Base-by-base conservation (phyloP, 768 basidiomycete genomes). In the Kwoniella botswanensis region DNA sequence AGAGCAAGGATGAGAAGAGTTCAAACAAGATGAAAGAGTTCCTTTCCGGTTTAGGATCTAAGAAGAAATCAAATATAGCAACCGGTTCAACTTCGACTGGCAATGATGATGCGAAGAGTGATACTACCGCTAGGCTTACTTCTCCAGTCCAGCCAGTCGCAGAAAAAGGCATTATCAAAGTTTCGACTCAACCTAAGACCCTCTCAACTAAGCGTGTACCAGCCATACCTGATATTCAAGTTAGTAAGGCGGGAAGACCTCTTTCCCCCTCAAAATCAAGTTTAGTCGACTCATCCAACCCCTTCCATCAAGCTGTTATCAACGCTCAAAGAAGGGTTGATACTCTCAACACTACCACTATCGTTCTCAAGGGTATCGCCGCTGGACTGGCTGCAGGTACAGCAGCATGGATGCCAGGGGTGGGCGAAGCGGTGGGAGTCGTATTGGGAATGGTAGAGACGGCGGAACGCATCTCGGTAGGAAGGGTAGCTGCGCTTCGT, bases 401-500 rank as follows among this genome's bases (percentile, higher is more conserved):
- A 24, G 60, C 59, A 24, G 69, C 69, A 13, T 75, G 74, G 74
- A 55, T 79, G 56, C 78, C 78, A 6, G 67, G 74, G 21, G 79
- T 78, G 2, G 77, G 73, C 21, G 67, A 73, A 43, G 79, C 73
- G 1, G 70, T 74, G 4, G 57, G 46, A 7, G 55, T 76, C n/a
- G 70, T 80, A 6, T 67, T 69, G 1, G 21, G 50, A 2, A 77
- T 80, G 76, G 29, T 76, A 35, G 56, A 62, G 15, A 64, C 60
- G 13, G 76, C 79, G 0, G 54, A 78, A 57, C 68, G 68, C 12
- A 67, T 77, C 15, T 53, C 63, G 1, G 61, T 80, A 2, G 74
- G 72, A 12, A 74, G 67, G 35, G 76, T 80, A 10, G 74, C 79
- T 15, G 73, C 76, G 17, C 54, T 80, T 5, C 58, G 79, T 41